Base-by-base conservation (phyloP, 169 alveolate genomes). In the Babesia ovata region DNA sequence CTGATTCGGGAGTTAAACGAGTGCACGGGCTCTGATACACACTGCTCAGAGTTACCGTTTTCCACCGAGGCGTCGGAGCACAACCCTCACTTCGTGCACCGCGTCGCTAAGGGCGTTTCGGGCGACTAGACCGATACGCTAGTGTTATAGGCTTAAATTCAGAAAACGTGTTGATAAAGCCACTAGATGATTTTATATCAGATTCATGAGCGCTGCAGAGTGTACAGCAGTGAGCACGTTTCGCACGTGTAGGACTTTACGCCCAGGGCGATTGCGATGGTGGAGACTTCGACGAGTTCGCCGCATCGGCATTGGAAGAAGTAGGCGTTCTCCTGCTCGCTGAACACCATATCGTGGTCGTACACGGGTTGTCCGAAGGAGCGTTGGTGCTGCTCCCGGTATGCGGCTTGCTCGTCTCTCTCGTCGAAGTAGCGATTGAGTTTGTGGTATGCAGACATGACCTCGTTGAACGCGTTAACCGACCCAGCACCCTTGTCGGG, bases 281-380 rank as follows among this genome's bases (percentile, higher is more conserved):
- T 24, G 22, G 86, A 21, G 19, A 76, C 59, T 17, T 63, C 62
- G 16, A 63, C 58, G 11, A 76, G 13, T 28, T 76, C 77, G 14
- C 79, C 71, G 71, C 86, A 76, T 42, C 86, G 86, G 62, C 86
- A 76, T 54, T 57, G 63, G 72, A 54, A 24, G 78, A 21, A 76
- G 49, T 54, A 57, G 12, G 69, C 65, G 58, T n/a, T 33, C 24
- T 63, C 86, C 26, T 26, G 28, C 28, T 48, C 79, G 54, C 70
- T 48, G 33, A 36, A 71, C 26, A 58, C 26, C 71, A 59, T 56
- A 36, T 71, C 72, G 21, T 13, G 33, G 26, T 6, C 33, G 14
- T 19, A 9, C 59, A 67, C 57, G 1, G 49, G 49, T 36, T 67
- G 76, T 16, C 39, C 53, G 56, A 67, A 67, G 4, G 65, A 10